phyloP scores from a whole-genome alignment of 352 stramenopile genomes.

The Phytophthora quininea region DNA sequence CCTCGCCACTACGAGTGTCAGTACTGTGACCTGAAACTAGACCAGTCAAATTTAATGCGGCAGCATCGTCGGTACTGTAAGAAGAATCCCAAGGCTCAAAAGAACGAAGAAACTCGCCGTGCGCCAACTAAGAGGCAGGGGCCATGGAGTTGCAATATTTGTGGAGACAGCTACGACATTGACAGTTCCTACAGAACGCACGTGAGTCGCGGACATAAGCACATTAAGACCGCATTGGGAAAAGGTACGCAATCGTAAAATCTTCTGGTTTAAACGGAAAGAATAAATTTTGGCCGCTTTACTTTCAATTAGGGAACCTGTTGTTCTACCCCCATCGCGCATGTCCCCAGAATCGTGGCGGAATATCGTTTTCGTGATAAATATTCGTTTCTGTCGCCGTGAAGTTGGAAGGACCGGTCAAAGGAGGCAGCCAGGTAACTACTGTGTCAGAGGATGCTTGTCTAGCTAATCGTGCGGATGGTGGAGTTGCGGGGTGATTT shows the following conservation, averaged over 20 bases:
- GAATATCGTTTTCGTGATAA: neutral
- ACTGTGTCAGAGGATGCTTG: no score
- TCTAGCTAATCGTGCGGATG: no score
- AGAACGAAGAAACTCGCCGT: neutral
- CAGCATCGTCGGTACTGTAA: neutral
- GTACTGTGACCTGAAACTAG: neutral
- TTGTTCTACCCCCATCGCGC: neutral
- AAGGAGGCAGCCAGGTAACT: no score
- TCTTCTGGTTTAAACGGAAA: neutral
- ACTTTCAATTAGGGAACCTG: neutral
- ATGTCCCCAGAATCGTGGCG: neutral
- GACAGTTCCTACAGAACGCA: neutral
- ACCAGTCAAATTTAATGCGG: neutral
- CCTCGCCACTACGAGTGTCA: neutral
- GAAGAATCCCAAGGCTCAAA: neutral
- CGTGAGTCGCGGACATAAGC: neutral
- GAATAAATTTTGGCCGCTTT: neutral
- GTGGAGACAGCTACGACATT: neutral
- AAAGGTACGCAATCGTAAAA: neutral
- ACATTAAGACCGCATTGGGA: neutral
- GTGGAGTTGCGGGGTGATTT: no score
- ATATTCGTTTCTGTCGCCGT: neutral
- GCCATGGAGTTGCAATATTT: neutral
- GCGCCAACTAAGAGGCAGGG: neutral
- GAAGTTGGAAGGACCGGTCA: no score